phyloP scores from a whole-genome alignment of 495 filamentous ascomycete species.

The Hyaloscypha finlandica region DNA sequence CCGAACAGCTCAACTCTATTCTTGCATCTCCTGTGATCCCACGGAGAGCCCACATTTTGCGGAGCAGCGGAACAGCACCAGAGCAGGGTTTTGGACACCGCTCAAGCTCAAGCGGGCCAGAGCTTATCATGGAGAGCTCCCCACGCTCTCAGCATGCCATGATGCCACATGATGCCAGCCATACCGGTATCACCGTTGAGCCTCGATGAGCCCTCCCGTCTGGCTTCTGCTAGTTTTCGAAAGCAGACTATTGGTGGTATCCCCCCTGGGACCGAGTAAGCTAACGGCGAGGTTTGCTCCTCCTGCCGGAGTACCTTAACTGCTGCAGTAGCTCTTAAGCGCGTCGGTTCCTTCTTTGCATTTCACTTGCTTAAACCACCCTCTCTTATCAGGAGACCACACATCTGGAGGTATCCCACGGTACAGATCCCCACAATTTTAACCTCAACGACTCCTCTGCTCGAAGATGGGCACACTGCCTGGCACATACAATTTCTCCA shows the following conservation, averaged over 20 bases:
- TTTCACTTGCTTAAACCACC: not conserved
- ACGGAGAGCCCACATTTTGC: not conserved
- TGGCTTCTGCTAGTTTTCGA: not conserved
- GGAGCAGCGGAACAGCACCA: not conserved
- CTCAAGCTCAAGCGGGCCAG: not conserved
- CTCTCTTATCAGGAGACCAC: not conserved
- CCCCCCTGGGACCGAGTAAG: not conserved
- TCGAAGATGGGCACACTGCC: constrained; percentile 1
- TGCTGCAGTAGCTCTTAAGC: not conserved
- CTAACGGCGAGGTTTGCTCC: not conserved
- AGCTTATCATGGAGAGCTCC: not conserved
- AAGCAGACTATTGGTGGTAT: not conserved
- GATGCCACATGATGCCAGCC: not conserved
- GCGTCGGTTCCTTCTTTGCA: not conserved
- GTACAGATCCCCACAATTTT: not conserved
- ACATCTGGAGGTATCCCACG: not conserved
- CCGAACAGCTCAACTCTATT: not conserved
- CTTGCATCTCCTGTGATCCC: not conserved
- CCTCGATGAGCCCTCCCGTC: not conserved
- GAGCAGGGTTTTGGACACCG: not conserved
- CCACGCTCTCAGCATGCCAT: not conserved
- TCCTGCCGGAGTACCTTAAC: not conserved
- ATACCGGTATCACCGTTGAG: not conserved
- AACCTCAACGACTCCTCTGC: not conserved
- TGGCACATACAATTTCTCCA: not conserved